Conservation (phyloP, 768 basidiomycete species). For the Lactarius evosmus region DNA sequence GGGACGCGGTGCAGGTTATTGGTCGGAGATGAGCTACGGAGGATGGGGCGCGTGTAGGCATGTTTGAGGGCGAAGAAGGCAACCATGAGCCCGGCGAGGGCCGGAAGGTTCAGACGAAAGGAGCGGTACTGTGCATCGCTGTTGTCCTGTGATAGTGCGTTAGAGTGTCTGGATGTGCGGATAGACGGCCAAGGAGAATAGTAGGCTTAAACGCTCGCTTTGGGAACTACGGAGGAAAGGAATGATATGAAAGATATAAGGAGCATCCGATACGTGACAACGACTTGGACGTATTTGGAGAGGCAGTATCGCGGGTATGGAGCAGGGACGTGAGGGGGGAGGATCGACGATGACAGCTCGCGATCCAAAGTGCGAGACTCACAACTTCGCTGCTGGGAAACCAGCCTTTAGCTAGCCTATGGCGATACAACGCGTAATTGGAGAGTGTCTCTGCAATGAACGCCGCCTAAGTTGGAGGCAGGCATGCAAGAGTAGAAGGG, state of each 20-base stretch:
- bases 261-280: too few relatives aligned
- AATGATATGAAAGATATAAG: too few relatives aligned
- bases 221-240: too few relatives aligned
- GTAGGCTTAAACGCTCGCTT: too few relatives aligned
- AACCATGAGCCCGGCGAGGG: conserved; percentile 49
- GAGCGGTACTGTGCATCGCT: conserved; percentile 88
- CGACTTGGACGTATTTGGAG: too few relatives aligned
- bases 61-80: conserved; percentile 57
- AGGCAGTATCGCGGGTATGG: too few relatives aligned
- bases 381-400: conserved; percentile 76
- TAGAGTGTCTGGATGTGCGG: background rate
- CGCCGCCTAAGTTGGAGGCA: conserved; percentile 8
- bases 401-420: conserved; percentile 71
- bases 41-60: conserved; percentile 40
- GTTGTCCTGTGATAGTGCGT: conserved; percentile 61
- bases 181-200: background rate
- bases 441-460: conserved; percentile 56
- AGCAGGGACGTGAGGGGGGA: too few relatives aligned
- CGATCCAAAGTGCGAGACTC: conserved; percentile 7
- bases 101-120: conserved; percentile 76
- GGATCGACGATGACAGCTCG: background rate
- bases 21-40: conserved; percentile 32
- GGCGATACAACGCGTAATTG: conserved; percentile 63
- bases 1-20: conserved; percentile 44
- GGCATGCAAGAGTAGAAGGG: background rate